Percentiles rank a stretch among this genome's conserved stretches.
Evolutionary conservation across 2,329 filamentous ascomycete genomes (phyloP).

Genomic region (Rosellinia necatrix): DNA sequence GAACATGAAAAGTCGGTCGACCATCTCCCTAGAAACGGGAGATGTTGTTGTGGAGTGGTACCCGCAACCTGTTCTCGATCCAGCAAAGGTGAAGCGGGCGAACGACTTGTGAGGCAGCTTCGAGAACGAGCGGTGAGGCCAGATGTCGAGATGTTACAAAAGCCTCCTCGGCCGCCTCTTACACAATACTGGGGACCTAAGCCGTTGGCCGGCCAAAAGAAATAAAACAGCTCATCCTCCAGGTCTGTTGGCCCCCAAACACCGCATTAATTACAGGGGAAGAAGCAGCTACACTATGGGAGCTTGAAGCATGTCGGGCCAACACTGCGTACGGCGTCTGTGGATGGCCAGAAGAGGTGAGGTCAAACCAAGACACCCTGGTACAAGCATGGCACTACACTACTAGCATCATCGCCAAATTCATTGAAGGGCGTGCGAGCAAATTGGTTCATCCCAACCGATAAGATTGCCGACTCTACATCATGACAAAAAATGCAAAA

Average conservation of each 20-base stretch:
- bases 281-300: neutral
- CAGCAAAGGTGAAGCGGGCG: conserved; percentile 22
- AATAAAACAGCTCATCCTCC: conserved; percentile 21
- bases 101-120: conserved; percentile 22
- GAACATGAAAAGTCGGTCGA: conserved; percentile 34
- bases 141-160: conserved; percentile 12
- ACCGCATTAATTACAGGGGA: conserved; percentile 1
- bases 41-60: conserved; percentile 26
- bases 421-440: no score
- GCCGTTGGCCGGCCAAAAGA: conserved; percentile 24
- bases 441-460: no score
- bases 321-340: no score
- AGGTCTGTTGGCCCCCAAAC: conserved; percentile 6
- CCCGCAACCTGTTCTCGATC: conserved; percentile 23
- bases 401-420: neutral
- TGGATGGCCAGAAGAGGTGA: no score
- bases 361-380: no score
- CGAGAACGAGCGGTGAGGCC: conserved; percentile 30
- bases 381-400: neutral
- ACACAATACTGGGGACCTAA: neutral
- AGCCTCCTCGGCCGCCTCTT: conserved; percentile 8
- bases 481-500: no score
- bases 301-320: conserved; percentile 1
- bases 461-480: no score
- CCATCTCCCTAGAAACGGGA: conserved; percentile 28